phyloP scores from a whole-genome alignment of 2,329 filamentous ascomycete species.

The Sporothrix protearum region DNA sequence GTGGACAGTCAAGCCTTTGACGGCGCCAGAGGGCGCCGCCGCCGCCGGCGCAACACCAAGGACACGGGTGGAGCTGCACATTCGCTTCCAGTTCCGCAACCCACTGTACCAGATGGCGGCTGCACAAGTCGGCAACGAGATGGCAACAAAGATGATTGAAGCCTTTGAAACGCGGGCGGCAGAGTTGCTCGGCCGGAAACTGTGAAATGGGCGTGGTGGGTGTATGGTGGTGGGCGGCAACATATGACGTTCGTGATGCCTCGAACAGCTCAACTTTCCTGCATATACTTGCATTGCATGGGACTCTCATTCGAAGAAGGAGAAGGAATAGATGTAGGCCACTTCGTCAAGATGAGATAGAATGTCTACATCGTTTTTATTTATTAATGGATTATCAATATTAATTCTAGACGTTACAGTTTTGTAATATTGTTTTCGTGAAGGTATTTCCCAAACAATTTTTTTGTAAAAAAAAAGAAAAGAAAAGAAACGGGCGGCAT shows the following conservation, averaged over 20 bases:
- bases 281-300: neutral
- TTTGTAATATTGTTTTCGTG: neutral
- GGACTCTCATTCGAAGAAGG: no score
- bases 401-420: no score
- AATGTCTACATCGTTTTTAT: no score
- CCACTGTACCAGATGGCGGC: slow-evolving; percentile 84
- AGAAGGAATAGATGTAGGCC: no score
- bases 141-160: slow-evolving; percentile 84
- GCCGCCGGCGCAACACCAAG: slow-evolving; percentile 30
- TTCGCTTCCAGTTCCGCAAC: slow-evolving; percentile 82
- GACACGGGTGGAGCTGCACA: slow-evolving; percentile 71
- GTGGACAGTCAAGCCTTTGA: slow-evolving; percentile 60
- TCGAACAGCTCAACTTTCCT: neutral
- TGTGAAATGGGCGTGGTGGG: neutral
- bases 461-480: neutral
- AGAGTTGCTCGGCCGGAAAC: slow-evolving; percentile 40
- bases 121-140: slow-evolving; percentile 73
- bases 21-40: slow-evolving; percentile 31
- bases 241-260: neutral
- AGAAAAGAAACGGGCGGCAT: no score
- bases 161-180: slow-evolving; percentile 83
- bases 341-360: no score
- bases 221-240: neutral
- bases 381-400: no score
- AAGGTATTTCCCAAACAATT: neutral